phyloP scores from a whole-genome alignment of 257 asterid genomes.

The Gentiana macrophylla region DNA sequence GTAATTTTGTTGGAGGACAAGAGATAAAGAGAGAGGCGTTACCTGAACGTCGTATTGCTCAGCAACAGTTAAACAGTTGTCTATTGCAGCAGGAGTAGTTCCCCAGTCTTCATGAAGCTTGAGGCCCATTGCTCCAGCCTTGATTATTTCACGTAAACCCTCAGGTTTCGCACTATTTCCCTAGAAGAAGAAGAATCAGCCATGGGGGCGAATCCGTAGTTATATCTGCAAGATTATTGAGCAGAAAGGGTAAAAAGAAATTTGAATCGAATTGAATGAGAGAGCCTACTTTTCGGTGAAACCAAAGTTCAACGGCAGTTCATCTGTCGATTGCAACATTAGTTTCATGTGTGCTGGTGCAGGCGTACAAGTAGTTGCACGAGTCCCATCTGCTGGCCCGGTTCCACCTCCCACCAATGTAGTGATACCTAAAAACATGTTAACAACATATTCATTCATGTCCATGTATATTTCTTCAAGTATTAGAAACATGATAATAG shows the following conservation, averaged over 20 bases:
- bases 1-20: slow-evolving; percentile 12
- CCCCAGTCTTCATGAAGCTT: slow-evolving; percentile 99
- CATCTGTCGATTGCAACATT: slow-evolving; percentile 92
- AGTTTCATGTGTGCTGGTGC: slow-evolving; percentile 75
- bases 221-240: too few relatives aligned
- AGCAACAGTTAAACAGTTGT: slow-evolving; percentile 63
- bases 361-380: slow-evolving; percentile 98
- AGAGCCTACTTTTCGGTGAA: slow-evolving; percentile 76
- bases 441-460: background rate
- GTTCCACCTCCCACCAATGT: slow-evolving; percentile 98
- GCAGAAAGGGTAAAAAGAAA: background rate
- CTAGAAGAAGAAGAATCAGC: slow-evolving; percentile 25
- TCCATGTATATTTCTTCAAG: background rate
- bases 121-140: slow-evolving; percentile 98
- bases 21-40: slow-evolving; percentile 11
- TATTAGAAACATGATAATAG: too few relatives aligned
- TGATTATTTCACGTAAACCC: slow-evolving; percentile 72
- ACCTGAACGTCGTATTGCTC: slow-evolving; percentile 84
- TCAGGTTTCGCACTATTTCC: slow-evolving; percentile 71
- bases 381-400: slow-evolving; percentile 95
- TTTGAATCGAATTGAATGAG: background rate
- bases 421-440: slow-evolving; percentile 52
- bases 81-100: slow-evolving; percentile 95
- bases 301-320: slow-evolving; percentile 87
- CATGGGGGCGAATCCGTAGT: background rate